These are phyloP conservation scores for Dendrothele bispora DNA, from an alignment of 768 basidiomycete genomes.

Conservation along the genomic window DNA sequence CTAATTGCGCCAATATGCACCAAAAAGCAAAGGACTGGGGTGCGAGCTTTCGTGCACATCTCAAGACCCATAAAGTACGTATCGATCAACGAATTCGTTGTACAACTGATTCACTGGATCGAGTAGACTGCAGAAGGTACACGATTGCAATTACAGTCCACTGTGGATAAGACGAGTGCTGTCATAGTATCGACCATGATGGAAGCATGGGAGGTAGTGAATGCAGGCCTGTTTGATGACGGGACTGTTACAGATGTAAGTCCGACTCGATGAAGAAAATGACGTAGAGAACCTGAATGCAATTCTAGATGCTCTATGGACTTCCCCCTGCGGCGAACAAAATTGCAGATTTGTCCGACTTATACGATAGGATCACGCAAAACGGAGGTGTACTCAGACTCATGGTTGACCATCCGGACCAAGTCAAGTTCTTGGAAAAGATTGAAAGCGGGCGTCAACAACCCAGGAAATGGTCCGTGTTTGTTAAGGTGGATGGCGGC, in stretches of 20 bases:
- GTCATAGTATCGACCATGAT: constrained; percentile 81
- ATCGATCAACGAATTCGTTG: background rate
- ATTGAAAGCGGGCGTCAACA: constrained; percentile 46
- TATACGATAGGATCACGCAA: constrained; percentile 54
- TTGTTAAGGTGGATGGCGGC: constrained; percentile 81
- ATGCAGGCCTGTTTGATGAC: constrained; percentile 66
- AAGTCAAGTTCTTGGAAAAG: constrained; percentile 62
- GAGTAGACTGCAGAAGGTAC: constrained; percentile 74
- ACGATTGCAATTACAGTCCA: constrained; percentile 62
- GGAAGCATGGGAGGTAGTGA: constrained; percentile 78
- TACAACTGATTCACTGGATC: constrained; percentile 10
- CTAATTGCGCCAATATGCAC: constrained; percentile 77
- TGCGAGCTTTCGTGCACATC: constrained; percentile 75
- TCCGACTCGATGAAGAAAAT: constrained; percentile 10
- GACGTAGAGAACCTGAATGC: background rate
- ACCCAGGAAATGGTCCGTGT: constrained; percentile 65
- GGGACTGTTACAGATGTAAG: constrained; percentile 77
- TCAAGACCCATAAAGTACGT: constrained; percentile 80
- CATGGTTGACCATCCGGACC: constrained; percentile 75
- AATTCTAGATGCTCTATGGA: constrained; percentile 74
- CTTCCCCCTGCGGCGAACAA: constrained; percentile 73
- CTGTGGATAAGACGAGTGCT: constrained; percentile 51
- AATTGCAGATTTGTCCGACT: constrained; percentile 62
- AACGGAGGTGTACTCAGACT: constrained; percentile 64
- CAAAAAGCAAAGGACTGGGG: constrained; percentile 63